Evolutionary conservation across 768 basidiomycete genomes (phyloP), one percentile per base, ranked within the genome.

Genomic region (Solioccasus polychromus): DNA sequence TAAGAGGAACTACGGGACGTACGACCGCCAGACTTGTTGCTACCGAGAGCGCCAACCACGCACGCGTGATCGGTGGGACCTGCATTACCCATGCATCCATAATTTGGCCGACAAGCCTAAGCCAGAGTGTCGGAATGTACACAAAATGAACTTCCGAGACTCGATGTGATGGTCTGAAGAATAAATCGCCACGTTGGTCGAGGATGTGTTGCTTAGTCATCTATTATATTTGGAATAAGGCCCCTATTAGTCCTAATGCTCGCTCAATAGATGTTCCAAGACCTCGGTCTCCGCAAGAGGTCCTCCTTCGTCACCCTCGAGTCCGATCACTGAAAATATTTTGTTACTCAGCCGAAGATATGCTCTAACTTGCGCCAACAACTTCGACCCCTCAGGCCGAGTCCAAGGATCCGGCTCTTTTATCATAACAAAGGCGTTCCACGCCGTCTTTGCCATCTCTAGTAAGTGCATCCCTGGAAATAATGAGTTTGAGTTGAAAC

Each of bases 11-110:
- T 19, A 14, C n/a, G 31, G 23, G 36, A 81, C 91, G 57, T 64
- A 95, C 93, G 52, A 95, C 89, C 15, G 92, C 87, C 40, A 95
- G 58, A 59, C 90, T 94, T 6, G 83, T 86, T 12, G 83, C 71
- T 11, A 95, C 80, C 9, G 88, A 82, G 4, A 92, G 73, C 2
- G 73, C 79, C 17, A 95, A 76, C 93, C 93, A 97, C 42, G 76
- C 76, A 37, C 93, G 75, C 3, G 93, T 96, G 34, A 97, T 81
- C 5, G 93, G 93, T 26, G 93, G 93, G 48, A 97, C 88, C 58
- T 93, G 90, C 23, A 77, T 77, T 26, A 96, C 77, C 93, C 92
- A 94, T 25, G 85, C 88, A 63, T 95, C 92, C 88, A 90, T 89
- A 39, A 39, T 60, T 35, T 15, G 1, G 29, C 42, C 49, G 30